Conservation (phyloP, 331 rosid genomes). For the Erythrophleum ivorense region DNA sequence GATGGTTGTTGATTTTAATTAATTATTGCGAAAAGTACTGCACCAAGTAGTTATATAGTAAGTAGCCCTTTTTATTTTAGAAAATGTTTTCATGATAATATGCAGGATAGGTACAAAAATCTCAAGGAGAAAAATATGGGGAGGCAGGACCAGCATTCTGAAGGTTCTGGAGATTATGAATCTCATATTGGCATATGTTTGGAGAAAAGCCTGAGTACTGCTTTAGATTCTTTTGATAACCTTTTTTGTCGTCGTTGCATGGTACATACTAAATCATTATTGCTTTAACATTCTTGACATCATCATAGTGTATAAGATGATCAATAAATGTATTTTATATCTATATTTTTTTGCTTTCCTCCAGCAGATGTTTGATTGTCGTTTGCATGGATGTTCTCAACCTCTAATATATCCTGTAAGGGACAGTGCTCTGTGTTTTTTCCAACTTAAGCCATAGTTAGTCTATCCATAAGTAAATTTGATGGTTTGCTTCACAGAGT, state of each 20-base stretch:
- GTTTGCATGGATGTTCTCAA: slow-evolving; percentile 92
- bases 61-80: slow-evolving; percentile 41
- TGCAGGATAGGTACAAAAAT: slow-evolving; percentile 74
- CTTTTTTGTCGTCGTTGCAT: slow-evolving; percentile 97
- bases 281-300: slow-evolving; percentile 32
- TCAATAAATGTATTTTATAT: slow-evolving; percentile 31
- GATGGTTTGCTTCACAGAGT: slow-evolving; percentile 63
- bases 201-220: slow-evolving; percentile 79
- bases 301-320: slow-evolving; percentile 26
- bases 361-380: slow-evolving; percentile 92
- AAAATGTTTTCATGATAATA: slow-evolving; percentile 31
- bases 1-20: slow-evolving; percentile 31
- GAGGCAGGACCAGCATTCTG: slow-evolving; percentile 46
- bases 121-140: slow-evolving; percentile 62
- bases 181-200: slow-evolving; percentile 58
- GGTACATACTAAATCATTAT: slow-evolving; percentile 55
- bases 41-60: slow-evolving; percentile 15
- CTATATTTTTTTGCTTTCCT: slow-evolving; percentile 50
- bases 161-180: slow-evolving; percentile 54
- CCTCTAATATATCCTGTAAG: slow-evolving; percentile 84
- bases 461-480: slow-evolving; percentile 44
- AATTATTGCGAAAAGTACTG: slow-evolving; percentile 17
- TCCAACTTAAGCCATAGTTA: slow-evolving; percentile 4
- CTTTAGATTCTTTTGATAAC: slow-evolving; percentile 95
- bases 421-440: slow-evolving; percentile 28